Evolutionary conservation across 345 rosid species (phyloP).

Genomic region (Conringia planisiliqua): DNA sequence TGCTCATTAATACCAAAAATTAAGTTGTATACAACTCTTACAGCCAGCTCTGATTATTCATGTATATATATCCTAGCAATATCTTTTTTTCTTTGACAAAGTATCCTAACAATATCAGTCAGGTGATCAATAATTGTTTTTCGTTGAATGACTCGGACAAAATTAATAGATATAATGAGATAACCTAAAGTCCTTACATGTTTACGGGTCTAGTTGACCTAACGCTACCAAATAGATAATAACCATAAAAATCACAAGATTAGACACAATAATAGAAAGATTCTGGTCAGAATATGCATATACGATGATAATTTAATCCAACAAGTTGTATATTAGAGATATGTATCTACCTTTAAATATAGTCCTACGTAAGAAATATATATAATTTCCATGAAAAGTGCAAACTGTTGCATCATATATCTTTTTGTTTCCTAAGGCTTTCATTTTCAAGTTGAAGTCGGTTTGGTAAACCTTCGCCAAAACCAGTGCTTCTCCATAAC

Average conservation of each 20-base stretch:
- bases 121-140: too few species aligned
- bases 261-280: not conserved
- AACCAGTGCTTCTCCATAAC: slow-evolving; percentile 68
- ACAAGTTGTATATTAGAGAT: not conserved
- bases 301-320: not conserved
- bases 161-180: too few species aligned
- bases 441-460: slow-evolving; percentile 11
- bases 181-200: not conserved
- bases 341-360: not conserved
- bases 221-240: not conserved
- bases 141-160: too few species aligned
- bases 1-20: too few species aligned
- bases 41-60: too few species aligned
- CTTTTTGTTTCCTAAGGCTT: not conserved
- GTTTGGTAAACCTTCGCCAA: slow-evolving; percentile 42
- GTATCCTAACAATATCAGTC: too few species aligned
- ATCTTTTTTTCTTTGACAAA: too few species aligned
- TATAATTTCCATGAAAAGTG: not conserved
- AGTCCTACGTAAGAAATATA: not conserved
- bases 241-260: not conserved
- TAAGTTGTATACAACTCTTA: too few species aligned
- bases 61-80: too few species aligned
- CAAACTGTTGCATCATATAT: not conserved
- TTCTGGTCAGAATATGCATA: not conserved
- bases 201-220: not conserved